phyloP scores from a whole-genome alignment of 2,329 filamentous ascomycete species.

The Nigrograna mackinnonii region DNA sequence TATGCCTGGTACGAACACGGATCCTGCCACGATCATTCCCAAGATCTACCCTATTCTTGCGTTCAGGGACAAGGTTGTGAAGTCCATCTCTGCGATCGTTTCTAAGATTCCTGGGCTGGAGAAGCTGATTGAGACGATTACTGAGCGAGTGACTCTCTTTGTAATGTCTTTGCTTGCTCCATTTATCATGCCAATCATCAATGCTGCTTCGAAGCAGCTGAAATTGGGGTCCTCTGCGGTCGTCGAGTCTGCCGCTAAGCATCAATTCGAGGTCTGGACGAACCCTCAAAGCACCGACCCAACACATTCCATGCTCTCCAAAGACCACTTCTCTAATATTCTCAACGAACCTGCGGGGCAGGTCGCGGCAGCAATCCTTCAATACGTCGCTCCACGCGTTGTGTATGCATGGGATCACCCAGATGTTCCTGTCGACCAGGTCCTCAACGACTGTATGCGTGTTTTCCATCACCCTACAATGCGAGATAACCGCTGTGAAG shows the following conservation, averaged over 20 bases:
- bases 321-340: conserved; percentile 57
- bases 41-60: conserved; percentile 93
- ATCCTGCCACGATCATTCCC: conserved; percentile 53
- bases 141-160: conserved; percentile 89
- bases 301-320: conserved; percentile 56
- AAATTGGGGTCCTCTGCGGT: conserved; percentile 82
- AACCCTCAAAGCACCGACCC: conserved; percentile 52
- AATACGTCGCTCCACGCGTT: conserved; percentile 85
- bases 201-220: conserved; percentile 78
- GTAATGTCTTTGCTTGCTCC: conserved; percentile 88
- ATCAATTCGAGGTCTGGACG: conserved; percentile 55
- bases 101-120: conserved; percentile 92
- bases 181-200: conserved; percentile 90
- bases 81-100: conserved; percentile 77
- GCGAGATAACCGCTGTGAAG: conserved; percentile 73
- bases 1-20: conserved; percentile 80
- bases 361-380: conserved; percentile 63
- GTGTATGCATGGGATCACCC: conserved; percentile 93
- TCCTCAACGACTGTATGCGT: conserved; percentile 77
- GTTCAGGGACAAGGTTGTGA: conserved; percentile 93
- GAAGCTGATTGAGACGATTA: conserved; percentile 87
- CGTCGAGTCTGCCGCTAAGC: conserved; percentile 55
- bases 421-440: conserved; percentile 78
- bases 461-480: conserved; percentile 91
- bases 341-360: conserved; percentile 54